Evolutionary conservation across 257 asterid genomes (phyloP), one percentile per base, ranked within the genome.

Genomic region (Fraxinus excelsior): DNA sequence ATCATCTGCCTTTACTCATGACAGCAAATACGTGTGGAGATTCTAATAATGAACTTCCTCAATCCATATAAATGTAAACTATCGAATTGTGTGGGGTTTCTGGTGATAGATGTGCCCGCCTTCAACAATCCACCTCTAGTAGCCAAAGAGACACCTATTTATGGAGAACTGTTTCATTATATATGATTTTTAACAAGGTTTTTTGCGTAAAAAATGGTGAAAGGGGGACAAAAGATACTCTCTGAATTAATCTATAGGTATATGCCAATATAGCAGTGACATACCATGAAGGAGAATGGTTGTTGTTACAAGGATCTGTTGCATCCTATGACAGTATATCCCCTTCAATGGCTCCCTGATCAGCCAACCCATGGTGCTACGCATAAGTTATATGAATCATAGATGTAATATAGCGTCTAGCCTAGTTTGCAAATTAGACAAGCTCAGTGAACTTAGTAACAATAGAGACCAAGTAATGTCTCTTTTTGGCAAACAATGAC

Each of bases 331-430:
- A 81, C 78, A 80, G 87, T 83, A 72, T 79, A 81, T 86, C 86
- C 81, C 84, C 90, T 79, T 82, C 88, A 80, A 74, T 80, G 74
- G 92, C 96, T 89, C 82, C 94, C 92, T 89, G 87, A 85, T 91
- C 97, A 87, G 96, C 86, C 91, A 92, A 85, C 87, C 90, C 86
- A 86, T 83, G 85, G 85, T 84, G 84, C 80, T 79, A 79, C 60
- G 75, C 68, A 79, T 82, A 73, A 85, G 90, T 85, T 74, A 67
- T 68, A 81, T 79, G 77, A 83, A 85, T 88, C 83, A 78, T 72
- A 71, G 49, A 76, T 19, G 60, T 66, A 71, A 53, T 73, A 79
- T 40, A 71, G 73, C 12, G 42, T 87, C 71, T 76, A 19, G 78
- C 58, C 80, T 76, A 72, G 77, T 81, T 81, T 56, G 69, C 66